These are phyloP conservation scores for Turritis glabra DNA, from an alignment of 345 rosid species.

Conservation along the genomic window DNA sequence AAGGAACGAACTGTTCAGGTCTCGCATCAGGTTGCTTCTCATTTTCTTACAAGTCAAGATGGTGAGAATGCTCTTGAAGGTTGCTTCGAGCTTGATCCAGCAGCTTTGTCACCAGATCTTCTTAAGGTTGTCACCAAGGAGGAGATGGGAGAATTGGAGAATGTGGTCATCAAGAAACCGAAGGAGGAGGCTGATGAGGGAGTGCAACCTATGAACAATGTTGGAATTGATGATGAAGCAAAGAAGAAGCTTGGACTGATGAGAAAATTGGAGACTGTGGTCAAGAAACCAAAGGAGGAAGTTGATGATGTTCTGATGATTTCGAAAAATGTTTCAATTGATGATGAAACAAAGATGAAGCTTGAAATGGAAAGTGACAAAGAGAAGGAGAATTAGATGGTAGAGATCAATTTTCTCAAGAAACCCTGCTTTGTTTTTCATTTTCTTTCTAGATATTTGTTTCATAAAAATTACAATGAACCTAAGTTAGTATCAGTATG, in stretches of 20 bases:
- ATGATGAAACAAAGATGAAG: neutral
- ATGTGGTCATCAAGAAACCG: neutral
- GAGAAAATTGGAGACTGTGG: neutral
- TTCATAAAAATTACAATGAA: neutral
- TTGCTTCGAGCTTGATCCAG: slow-evolving; percentile 77
- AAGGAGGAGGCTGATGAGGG: neutral
- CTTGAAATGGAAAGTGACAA: neutral
- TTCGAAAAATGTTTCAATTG: neutral
- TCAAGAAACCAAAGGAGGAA: neutral
- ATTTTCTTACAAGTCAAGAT: slow-evolving; percentile 57
- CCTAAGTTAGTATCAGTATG: neutral
- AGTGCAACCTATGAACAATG: neutral
- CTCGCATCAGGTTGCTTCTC: slow-evolving; percentile 69
- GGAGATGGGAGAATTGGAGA: slow-evolving; percentile 30
- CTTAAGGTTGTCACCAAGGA: slow-evolving; percentile 49
- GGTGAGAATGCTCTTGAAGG: slow-evolving; percentile 52
- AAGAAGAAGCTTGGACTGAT: neutral
- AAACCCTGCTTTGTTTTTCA: neutral
- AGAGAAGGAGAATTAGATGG: neutral
- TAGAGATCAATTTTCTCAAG: neutral
- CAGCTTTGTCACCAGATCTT: slow-evolving; percentile 62
- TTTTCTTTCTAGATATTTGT: neutral
- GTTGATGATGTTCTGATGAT: neutral
- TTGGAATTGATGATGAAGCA: neutral
- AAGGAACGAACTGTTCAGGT: slow-evolving; percentile 55